phyloP scores from a whole-genome alignment of 2,329 filamentous ascomycete genomes.

The Eutypella sp. region DNA sequence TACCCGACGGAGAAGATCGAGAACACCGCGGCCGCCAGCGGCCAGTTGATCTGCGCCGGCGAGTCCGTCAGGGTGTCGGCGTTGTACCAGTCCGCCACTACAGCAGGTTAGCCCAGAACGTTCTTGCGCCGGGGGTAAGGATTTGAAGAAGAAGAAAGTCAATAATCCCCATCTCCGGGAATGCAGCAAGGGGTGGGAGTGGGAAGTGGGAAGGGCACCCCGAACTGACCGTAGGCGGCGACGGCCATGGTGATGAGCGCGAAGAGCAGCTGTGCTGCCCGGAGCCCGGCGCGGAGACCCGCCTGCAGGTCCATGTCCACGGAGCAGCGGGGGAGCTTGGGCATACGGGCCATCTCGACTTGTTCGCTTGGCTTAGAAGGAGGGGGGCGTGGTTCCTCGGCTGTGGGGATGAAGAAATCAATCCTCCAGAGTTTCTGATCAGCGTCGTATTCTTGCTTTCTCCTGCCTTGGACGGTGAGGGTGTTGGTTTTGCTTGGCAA shows the following conservation, averaged over 20 bases:
- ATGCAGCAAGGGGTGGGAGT: not conserved
- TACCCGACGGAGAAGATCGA: slow-evolving; percentile 51
- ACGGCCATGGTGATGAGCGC: slow-evolving; percentile 43
- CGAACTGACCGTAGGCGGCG: slow-evolving; percentile 43
- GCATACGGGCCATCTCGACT: slow-evolving; percentile 18
- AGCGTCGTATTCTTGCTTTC: no score
- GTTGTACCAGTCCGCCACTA: slow-evolving; percentile 59
- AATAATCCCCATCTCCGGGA: no score
- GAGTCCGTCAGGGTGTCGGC: slow-evolving; percentile 47
- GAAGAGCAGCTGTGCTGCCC: slow-evolving; percentile 41
- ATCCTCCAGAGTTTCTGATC: no score
- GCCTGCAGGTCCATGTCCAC: slow-evolving; percentile 28
- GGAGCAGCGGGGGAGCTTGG: slow-evolving; percentile 5
- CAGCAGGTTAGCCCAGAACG: not conserved
- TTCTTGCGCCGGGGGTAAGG: not conserved
- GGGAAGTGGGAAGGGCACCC: not conserved
- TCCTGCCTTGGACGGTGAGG: no score
- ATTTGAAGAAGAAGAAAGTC: no score
- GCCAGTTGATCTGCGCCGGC: slow-evolving; percentile 54
- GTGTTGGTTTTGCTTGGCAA: no score
- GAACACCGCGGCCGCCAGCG: slow-evolving; percentile 50
- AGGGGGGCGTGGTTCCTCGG: no score
- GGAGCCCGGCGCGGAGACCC: slow-evolving; percentile 35
- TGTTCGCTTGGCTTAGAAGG: no score
- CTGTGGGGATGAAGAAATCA: not conserved